phyloP scores from a whole-genome alignment of 2,329 filamentous ascomycete species.

The Fonsecaea nubica region DNA sequence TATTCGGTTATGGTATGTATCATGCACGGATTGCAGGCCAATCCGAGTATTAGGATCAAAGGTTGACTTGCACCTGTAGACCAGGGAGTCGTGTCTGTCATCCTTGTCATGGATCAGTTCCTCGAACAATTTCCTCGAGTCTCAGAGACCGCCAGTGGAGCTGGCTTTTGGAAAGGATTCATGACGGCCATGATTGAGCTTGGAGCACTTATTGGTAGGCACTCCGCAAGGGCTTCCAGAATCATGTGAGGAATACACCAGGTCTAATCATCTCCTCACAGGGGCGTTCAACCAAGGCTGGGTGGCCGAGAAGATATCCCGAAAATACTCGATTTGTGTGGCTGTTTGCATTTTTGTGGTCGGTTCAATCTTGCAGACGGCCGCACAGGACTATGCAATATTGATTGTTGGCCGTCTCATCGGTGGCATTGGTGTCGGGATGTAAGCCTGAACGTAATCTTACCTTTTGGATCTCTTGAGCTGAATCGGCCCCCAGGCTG shows the following conservation, averaged over 20 bases:
- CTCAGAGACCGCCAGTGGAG: constrained; percentile 47
- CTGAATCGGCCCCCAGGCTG: constrained; percentile 39
- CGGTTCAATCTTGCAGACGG: constrained; percentile 60
- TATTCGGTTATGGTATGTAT: constrained; percentile 54
- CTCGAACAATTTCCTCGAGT: constrained; percentile 54
- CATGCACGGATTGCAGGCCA: not conserved
- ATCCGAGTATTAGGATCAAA: not conserved
- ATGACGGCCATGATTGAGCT: constrained; percentile 64
- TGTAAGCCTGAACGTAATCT: constrained; percentile 40
- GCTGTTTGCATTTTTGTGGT: constrained; percentile 60
- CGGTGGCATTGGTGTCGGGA: constrained; percentile 60
- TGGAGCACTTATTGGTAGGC: constrained; percentile 53
- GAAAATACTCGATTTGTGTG: constrained; percentile 60
- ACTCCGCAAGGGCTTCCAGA: not conserved
- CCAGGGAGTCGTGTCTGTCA: constrained; percentile 53
- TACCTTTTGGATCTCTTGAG: not conserved
- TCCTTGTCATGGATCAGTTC: constrained; percentile 61
- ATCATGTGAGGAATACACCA: not conserved
- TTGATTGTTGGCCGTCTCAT: constrained; percentile 58
- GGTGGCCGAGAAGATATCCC: constrained; percentile 58
- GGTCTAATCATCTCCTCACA: constrained; percentile 23
- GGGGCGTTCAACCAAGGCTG: constrained; percentile 56
- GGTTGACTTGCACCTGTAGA: constrained; percentile 43
- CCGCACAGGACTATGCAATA: constrained; percentile 59
- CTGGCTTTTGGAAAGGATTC: constrained; percentile 53